Base-by-base conservation (phyloP, 495 filamentous ascomycete genomes). In the Cercophora scortea region DNA sequence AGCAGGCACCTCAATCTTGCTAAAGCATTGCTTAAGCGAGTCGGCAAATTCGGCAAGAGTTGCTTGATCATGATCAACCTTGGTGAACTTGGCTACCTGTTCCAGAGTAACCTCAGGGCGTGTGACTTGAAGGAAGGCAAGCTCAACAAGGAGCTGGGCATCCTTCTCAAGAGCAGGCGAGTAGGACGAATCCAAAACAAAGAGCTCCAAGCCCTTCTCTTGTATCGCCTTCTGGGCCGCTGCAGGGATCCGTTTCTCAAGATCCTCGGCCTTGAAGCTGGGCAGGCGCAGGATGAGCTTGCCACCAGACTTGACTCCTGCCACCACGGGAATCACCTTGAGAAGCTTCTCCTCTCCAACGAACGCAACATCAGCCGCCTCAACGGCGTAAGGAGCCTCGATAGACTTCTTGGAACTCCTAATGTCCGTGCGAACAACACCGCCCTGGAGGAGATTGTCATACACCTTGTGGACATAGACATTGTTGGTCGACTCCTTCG, bases 401-500 rank as follows among this genome's bases (percentile, higher is more conserved):
- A 96, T 71, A 15, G 81, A 80, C 73, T 88, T 89, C 55, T 81
- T 81, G 34, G 89, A 91, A 61, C 79, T 87, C 45, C 92, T 82
- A 45, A 98, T 82, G 61, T 98, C 93, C 15, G 89, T 85, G 55
- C 91, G 84, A 17, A 92, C 66, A 16, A 83, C 77, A 54, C 93
- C 93, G 38, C 94, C 94, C 59, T 93, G 88, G 16, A 90, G 71
- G 19, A 91, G 75, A 66, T 96, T 96, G 68, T 98, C 89, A 51
- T 90, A 81, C 4, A 77, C 77, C 58, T 86, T 81, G 61, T 81
- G 85, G 48, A 85, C 75, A 53, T 85, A 84, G 53, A 98, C 79
- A 58, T 93, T 95, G 68, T 70, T 86, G 1, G 84, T 72, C 0
- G 84, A 85, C 61, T 93, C 86, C 42, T 74, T 73, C 9, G 90